Evolutionary conservation across 2,329 filamentous ascomycete genomes (phyloP), one percentile per base, ranked within the genome.

Genomic region (Stachybotrys elegans): DNA sequence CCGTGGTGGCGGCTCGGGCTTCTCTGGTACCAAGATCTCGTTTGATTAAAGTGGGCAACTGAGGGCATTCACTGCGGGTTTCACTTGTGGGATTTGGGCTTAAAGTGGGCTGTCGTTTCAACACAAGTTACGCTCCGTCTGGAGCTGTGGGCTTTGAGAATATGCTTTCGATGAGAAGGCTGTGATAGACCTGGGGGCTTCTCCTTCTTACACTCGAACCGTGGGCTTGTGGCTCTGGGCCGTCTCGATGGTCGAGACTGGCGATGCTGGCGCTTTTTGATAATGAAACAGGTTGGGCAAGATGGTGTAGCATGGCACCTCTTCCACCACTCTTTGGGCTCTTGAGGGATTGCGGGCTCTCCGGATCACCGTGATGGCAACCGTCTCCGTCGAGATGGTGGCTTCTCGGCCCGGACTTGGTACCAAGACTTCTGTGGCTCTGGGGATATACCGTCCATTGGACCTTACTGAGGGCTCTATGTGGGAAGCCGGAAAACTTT

Each of bases 1-100:
- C 46, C 70, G 76, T 53, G 71, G 78, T 49, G 68, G 75, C 49
- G 60, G 69, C 37, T 65, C 69, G 22, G 64, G 64, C 44, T 71
- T 67, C 58, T 72, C 78, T 68, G 89, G 88, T 68, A 85, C 81
- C 73, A 93, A 91, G 82, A 82, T 81, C 63, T 86, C 81, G 52
- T 88, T 88, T 65, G 67, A 70, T 51, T 69, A 68, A 72, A 51
- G 42, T 51, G 58, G 52, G 59, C 52, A 55, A 57, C 60, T 58
- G 69, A 72, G 71, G 71, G 69, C 65, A 68, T 63, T 65, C 60
- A 60, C 62, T 54, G 48, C 60, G 62, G 61, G 67, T 58, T 65
- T 65, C 66, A 49, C 52, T 55, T 53, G 50, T 63, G 60, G 65
- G 69, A 68, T 49, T 52, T 59, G 62, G 59, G 54, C 57, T 77